These are phyloP conservation scores for Cicer cuneatum DNA, from an alignment of 306 rosid genomes.

Conservation along the genomic window DNA sequence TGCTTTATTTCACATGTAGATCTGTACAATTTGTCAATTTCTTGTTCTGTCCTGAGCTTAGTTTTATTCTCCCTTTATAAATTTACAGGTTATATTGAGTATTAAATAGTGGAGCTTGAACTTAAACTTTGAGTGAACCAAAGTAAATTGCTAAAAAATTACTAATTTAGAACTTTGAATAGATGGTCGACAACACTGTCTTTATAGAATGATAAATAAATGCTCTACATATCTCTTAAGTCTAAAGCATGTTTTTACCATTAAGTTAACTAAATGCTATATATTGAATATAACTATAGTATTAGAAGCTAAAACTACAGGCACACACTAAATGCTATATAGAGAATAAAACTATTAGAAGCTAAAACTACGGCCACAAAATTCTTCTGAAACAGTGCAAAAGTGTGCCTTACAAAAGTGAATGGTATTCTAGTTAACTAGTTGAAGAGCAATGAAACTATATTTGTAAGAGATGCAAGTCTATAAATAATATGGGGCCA, in stretches of 20 bases:
- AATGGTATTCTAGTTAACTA: slow-evolving; percentile 16
- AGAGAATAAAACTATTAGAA: slow-evolving; percentile 11
- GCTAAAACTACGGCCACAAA: neutral
- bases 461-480: slow-evolving; percentile 14
- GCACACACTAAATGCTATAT: neutral
- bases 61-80: slow-evolving; percentile 26
- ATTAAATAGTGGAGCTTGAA: neutral
- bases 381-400: slow-evolving; percentile 6
- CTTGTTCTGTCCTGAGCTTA: neutral
- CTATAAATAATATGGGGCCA: slow-evolving; percentile 6
- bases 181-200: neutral
- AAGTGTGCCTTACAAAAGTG: neutral
- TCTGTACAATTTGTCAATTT: slow-evolving; percentile 22
- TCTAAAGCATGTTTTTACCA: neutral
- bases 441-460: slow-evolving; percentile 25
- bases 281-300: neutral
- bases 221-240: slow-evolving; percentile 25
- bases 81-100: slow-evolving; percentile 33
- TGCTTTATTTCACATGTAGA: slow-evolving; percentile 28
- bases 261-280: slow-evolving; percentile 3
- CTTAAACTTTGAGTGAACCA: slow-evolving; percentile 24
- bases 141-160: slow-evolving; percentile 21
- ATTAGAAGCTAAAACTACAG: neutral
- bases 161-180: slow-evolving; percentile 1
- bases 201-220: neutral